Percentiles rank a stretch among this genome's conserved stretches.
phyloP scores from a whole-genome alignment of 148 eudicot species.

The Cornus kousa region DNA sequence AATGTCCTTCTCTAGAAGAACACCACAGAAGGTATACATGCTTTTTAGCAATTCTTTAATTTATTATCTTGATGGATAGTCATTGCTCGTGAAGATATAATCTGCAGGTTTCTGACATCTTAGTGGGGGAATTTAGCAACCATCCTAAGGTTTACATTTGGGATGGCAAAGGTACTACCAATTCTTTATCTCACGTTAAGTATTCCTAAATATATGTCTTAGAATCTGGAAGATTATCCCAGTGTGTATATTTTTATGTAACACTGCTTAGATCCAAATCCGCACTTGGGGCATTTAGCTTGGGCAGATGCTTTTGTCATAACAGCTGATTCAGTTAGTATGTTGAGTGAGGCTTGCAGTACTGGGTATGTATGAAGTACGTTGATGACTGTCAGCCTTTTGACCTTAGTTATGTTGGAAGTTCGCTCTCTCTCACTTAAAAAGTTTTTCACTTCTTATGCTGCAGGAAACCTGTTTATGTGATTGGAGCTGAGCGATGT shows the following conservation, averaged over 20 bases:
- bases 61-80: background rate
- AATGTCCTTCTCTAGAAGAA: slow-evolving; percentile 84
- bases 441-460: slow-evolving; percentile 3
- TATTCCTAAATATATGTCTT: background rate
- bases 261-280: slow-evolving; percentile 62
- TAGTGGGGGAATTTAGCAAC: slow-evolving; percentile 52
- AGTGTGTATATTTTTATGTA: background rate
- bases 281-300: slow-evolving; percentile 87
- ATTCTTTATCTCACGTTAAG: slow-evolving; percentile 2
- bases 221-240: background rate
- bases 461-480: slow-evolving; percentile 92
- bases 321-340: slow-evolving; percentile 86
- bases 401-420: background rate
- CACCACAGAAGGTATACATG: slow-evolving; percentile 56
- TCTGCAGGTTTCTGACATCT: slow-evolving; percentile 58
- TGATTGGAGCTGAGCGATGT: slow-evolving; percentile 83
- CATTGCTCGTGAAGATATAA: slow-evolving; percentile 8
- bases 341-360: slow-evolving; percentile 91
- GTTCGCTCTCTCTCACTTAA: background rate
- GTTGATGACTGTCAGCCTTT: background rate
- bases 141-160: slow-evolving; percentile 82
- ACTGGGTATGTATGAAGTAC: slow-evolving; percentile 59
- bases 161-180: slow-evolving; percentile 74
- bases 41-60: background rate
- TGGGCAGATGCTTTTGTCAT: slow-evolving; percentile 86